phyloP scores from a whole-genome alignment of 441 rosid genomes.

The Codiaeum variegatum region DNA sequence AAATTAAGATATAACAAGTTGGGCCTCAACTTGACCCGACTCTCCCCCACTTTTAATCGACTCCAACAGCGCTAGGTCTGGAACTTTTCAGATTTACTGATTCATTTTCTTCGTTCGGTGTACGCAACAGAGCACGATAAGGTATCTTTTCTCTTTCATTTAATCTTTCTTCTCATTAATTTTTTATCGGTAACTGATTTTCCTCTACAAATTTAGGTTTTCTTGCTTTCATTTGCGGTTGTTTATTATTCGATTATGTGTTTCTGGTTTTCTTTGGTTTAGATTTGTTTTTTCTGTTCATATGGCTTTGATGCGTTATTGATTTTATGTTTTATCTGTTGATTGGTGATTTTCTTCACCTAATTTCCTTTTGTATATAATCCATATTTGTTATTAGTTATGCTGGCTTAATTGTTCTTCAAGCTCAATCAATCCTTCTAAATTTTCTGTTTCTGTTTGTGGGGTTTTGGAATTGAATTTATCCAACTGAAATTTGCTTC shows the following conservation, averaged over 20 bases:
- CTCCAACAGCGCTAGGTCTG: slow-evolving; percentile 12
- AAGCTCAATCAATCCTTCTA: not conserved
- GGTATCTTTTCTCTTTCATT: not conserved
- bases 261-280: not conserved
- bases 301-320: not conserved
- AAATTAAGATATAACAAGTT: not conserved
- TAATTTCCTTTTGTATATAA: not conserved
- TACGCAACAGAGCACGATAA: not conserved
- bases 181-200: not conserved
- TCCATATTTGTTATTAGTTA: not conserved
- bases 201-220: not conserved
- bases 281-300: not conserved
- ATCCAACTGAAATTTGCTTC: not conserved
- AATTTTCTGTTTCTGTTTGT: not conserved
- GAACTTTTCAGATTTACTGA: not conserved
- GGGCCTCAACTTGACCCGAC: not conserved
- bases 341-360: not conserved
- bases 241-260: not conserved
- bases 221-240: not conserved
- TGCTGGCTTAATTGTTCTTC: not conserved
- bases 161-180: not conserved
- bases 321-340: not conserved
- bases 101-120: not conserved
- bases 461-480: not conserved
- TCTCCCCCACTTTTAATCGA: not conserved